Evolutionary conservation across 148 eudicot species (phyloP).

Genomic region (Pharnaceum exiguum): DNA sequence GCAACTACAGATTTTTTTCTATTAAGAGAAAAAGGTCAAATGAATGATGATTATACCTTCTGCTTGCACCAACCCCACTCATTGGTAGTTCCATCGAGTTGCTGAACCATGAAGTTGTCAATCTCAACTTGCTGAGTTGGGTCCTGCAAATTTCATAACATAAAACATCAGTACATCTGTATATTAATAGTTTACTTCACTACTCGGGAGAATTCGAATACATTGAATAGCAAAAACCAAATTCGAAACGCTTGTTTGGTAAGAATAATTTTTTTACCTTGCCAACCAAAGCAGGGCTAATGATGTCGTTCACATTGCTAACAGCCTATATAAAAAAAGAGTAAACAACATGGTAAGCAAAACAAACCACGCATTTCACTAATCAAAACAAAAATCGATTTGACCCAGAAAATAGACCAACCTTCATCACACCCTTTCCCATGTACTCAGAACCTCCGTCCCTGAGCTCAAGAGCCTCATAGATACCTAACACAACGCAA

Average conservation of each 20-base stretch:
- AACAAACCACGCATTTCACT: background rate
- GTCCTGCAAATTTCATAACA: conserved; percentile 51
- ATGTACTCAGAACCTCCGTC: conserved; percentile 93
- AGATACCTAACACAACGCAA: conserved; percentile 52
- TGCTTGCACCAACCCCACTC: conserved; percentile 99
- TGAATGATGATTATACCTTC: conserved; percentile 48
- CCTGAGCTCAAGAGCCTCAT: conserved; percentile 93
- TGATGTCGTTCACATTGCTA: conserved; percentile 70
- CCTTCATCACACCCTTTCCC: conserved; percentile 97
- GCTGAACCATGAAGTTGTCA: conserved; percentile 96
- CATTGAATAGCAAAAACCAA: background rate
- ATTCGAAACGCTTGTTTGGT: background rate
- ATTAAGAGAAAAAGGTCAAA: background rate
- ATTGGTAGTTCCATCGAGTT: conserved; percentile 88
- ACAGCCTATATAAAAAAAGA: conserved; percentile 64
- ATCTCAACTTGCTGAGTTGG: conserved; percentile 72
- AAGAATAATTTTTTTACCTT: too few relatives aligned
- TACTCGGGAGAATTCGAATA: too few relatives aligned
- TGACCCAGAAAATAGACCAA: too few relatives aligned
- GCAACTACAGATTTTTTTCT: background rate
- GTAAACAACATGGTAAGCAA: background rate
- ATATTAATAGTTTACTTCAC: too few relatives aligned
- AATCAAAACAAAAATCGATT: background rate
- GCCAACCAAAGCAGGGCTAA: conserved; percentile 89
- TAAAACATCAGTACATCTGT: background rate